Conservation (phyloP, 2,329 filamentous ascomycete species). For the Plenodomus tracheiphilus region DNA sequence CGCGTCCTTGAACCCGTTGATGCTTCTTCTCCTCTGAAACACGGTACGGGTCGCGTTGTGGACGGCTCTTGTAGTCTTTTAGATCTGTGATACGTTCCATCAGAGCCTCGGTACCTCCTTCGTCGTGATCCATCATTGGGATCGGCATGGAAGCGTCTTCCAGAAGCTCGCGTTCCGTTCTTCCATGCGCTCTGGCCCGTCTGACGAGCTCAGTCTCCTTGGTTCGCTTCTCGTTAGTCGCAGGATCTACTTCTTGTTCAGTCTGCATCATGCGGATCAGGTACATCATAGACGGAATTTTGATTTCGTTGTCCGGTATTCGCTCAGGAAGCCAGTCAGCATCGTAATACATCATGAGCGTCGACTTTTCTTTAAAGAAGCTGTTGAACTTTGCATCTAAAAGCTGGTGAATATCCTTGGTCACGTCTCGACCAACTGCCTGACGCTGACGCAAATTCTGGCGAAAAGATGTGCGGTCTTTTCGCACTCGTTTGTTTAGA, state of each 20-base stretch:
- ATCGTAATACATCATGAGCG: constrained; percentile 19
- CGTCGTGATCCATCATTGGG: background rate
- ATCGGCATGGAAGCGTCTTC: constrained; percentile 11
- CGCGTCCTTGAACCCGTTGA: constrained; percentile 6
- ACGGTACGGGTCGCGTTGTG: constrained; percentile 10
- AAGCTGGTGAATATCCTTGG: constrained; percentile 11
- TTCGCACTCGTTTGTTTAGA: no score
- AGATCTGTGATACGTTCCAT: constrained; percentile 1
- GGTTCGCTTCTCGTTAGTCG: constrained; percentile 8
- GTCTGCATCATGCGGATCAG: constrained; percentile 9
- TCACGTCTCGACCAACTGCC: constrained; percentile 5
- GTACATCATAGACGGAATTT: constrained; percentile 11
- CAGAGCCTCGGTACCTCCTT: constrained; percentile 1
- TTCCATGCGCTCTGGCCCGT: constrained; percentile 12
- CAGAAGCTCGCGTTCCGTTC: constrained; percentile 8
- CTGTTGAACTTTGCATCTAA: constrained; percentile 12
- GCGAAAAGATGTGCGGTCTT: constrained; percentile 31
- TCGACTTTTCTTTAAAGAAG: constrained; percentile 14
- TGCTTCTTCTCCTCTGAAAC: constrained; percentile 8
- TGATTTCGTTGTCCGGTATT: constrained; percentile 16
- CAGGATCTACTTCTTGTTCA: constrained; percentile 6
- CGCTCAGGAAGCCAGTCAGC: constrained; percentile 17
- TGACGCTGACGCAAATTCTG: constrained; percentile 5
- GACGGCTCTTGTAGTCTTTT: constrained; percentile 9
- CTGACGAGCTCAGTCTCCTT: constrained; percentile 15